These are phyloP conservation scores for Colletotrichum theobromicola DNA, from an alignment of 2,329 filamentous ascomycete species.

Conservation along the genomic window DNA sequence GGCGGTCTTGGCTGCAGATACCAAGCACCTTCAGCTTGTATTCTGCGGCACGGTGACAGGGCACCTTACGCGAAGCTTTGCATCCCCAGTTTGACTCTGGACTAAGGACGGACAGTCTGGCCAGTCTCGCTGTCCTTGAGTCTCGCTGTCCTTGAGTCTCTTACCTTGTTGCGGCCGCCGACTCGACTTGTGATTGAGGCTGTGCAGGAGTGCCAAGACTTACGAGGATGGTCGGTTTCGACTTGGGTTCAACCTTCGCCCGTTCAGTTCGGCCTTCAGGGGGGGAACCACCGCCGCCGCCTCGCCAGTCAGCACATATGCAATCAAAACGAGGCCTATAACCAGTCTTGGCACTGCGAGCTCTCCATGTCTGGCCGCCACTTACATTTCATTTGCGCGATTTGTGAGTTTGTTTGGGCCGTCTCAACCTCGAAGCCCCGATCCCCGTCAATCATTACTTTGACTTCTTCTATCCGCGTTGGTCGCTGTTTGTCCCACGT, in stretches of 20 bases:
- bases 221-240: constrained; percentile 16
- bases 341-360: constrained; percentile 8
- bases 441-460: constrained; percentile 11
- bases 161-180: constrained; percentile 7
- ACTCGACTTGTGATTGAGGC: constrained; percentile 13
- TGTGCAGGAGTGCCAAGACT: constrained; percentile 19
- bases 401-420: constrained; percentile 7
- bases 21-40: constrained; percentile 11
- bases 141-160: background rate
- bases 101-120: background rate
- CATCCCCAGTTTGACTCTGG: background rate
- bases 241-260: constrained; percentile 11
- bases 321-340: constrained; percentile 17
- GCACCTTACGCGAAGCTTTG: background rate
- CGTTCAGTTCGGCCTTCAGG: background rate
- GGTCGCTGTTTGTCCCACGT: background rate
- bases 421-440: background rate
- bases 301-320: background rate
- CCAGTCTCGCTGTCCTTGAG: background rate
- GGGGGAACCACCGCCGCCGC: background rate
- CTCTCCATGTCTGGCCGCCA: constrained; percentile 3
- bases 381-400: constrained; percentile 8
- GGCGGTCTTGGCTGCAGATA: constrained; percentile 21
- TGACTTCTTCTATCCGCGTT: background rate
- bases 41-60: background rate